phyloP scores from a whole-genome alignment of 352 stramenopile species.

The Phytophthora podocarpi region DNA sequence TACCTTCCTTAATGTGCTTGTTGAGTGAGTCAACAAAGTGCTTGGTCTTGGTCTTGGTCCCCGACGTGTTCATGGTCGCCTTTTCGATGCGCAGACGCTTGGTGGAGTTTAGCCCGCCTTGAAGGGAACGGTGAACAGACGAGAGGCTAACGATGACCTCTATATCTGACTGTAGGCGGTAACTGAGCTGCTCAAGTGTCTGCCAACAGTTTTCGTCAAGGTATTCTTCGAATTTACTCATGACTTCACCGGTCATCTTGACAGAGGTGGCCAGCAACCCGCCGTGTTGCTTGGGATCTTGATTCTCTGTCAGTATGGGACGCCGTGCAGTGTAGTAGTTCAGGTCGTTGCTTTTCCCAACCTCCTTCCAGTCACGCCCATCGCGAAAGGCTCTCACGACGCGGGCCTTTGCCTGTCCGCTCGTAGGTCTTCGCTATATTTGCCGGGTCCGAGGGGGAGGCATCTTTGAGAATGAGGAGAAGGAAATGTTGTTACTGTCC shows the following conservation, averaged over 20 bases:
- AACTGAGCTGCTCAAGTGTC: not conserved
- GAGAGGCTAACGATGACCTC: constrained; percentile 5
- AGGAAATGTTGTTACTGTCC: too few relatives aligned
- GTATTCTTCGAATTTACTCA: constrained; percentile 19
- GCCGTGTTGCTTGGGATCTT: too few relatives aligned
- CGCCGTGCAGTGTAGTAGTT: not conserved
- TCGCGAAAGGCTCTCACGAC: too few relatives aligned
- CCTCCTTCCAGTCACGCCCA: not conserved
- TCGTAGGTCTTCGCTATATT: too few relatives aligned
- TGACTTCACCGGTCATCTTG: constrained; percentile 27
- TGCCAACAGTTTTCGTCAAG: constrained; percentile 20
- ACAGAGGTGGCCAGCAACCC: too few relatives aligned
- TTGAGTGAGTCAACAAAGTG: constrained; percentile 15
- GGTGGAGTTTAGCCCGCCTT: constrained; percentile 34
- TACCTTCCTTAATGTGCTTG: constrained; percentile 10
- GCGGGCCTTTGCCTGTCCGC: too few relatives aligned
- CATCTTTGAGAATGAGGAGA: not conserved
- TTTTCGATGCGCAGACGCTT: too few relatives aligned
- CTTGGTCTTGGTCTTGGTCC: constrained; percentile 19
- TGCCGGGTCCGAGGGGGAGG: too few relatives aligned
- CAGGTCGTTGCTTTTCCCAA: constrained; percentile 1
- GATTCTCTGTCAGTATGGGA: too few relatives aligned
- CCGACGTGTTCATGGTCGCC: constrained; percentile 34
- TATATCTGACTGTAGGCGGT: constrained; percentile 9
- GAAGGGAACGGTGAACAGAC: constrained; percentile 12